phyloP scores from a whole-genome alignment of 148 eudicot species.

The Agrostemma githago region DNA sequence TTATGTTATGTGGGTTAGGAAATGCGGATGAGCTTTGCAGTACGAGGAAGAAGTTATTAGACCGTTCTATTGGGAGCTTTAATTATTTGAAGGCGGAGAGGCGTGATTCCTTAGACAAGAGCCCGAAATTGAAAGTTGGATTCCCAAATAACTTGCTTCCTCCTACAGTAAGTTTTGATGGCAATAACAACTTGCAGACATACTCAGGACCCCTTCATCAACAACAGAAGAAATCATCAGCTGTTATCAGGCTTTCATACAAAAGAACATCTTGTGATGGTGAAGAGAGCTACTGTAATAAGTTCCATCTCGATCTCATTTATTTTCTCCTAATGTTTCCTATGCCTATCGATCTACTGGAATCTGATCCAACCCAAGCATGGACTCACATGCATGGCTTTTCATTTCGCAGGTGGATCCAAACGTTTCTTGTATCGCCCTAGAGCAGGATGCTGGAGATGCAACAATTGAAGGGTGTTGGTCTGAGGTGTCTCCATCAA shows the following conservation, averaged over 20 bases:
- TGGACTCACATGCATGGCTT: too few species aligned
- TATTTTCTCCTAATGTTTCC: neutral
- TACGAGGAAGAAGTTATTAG: constrained; percentile 41
- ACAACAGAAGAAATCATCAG: constrained; percentile 35
- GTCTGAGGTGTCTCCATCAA: constrained; percentile 62
- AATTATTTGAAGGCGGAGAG: constrained; percentile 40
- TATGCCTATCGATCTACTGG: neutral
- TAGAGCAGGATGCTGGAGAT: constrained; percentile 55
- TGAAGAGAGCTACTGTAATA: constrained; percentile 42
- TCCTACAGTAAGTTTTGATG: constrained; percentile 42
- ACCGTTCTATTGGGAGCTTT: constrained; percentile 44
- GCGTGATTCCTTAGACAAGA: constrained; percentile 30
- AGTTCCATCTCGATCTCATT: too few species aligned
- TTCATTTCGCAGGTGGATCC: constrained; percentile 38
- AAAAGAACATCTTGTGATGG: constrained; percentile 61
- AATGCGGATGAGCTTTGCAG: constrained; percentile 38
- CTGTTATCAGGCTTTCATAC: constrained; percentile 64
- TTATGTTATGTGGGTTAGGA: constrained; percentile 23
- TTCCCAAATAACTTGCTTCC: constrained; percentile 38
- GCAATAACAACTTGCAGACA: constrained; percentile 27
- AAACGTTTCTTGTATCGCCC: constrained; percentile 51
- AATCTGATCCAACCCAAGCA: too few species aligned
- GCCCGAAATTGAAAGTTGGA: constrained; percentile 39
- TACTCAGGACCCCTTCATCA: constrained; percentile 33
- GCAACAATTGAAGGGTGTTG: constrained; percentile 50